phyloP scores from a whole-genome alignment of 2,329 filamentous ascomycete genomes.

The Trichoderma citrinoviride region DNA sequence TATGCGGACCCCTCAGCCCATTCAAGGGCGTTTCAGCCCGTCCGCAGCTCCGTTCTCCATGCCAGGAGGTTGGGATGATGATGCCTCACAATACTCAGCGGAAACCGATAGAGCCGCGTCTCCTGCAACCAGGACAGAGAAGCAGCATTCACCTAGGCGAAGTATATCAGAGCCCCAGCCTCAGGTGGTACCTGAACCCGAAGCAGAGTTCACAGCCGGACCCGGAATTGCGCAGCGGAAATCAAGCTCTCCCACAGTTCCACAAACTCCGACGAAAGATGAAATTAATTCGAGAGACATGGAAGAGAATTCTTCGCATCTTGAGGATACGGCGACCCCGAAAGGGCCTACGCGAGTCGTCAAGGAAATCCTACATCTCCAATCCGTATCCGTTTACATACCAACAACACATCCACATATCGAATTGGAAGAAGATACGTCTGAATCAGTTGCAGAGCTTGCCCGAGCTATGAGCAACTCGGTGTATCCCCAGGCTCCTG shows the following conservation, averaged over 20 bases:
- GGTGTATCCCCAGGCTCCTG: conserved; percentile 54
- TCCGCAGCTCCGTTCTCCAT: conserved; percentile 33
- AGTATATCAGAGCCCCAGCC: neutral
- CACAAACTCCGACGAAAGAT: conserved; percentile 26
- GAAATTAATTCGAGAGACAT: neutral
- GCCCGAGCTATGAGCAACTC: conserved; percentile 39
- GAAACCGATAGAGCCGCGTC: conserved; percentile 21
- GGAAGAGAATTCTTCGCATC: conserved; percentile 24
- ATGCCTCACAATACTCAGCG: conserved; percentile 22
- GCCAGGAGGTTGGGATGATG: conserved; percentile 52
- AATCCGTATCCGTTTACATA: conserved; percentile 53
- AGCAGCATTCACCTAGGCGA: conserved; percentile 19
- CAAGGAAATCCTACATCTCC: conserved; percentile 53
- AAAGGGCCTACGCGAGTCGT: conserved; percentile 53
- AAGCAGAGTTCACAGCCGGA: neutral
- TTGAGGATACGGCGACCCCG: conserved; percentile 48
- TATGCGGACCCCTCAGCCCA: neutral
- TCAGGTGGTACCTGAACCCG: neutral
- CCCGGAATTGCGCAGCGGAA: conserved; percentile 24
- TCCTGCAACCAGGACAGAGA: neutral
- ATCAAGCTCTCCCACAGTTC: conserved; percentile 31
- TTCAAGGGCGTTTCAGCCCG: conserved; percentile 19
- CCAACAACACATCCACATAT: conserved; percentile 50
- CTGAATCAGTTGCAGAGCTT: conserved; percentile 32
- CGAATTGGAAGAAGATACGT: conserved; percentile 34